A percentile compares a stretch with the other conserved stretches of the same genome.
Conservation (phyloP, 306 rosid species). For the Trifolium fragiferum region DNA sequence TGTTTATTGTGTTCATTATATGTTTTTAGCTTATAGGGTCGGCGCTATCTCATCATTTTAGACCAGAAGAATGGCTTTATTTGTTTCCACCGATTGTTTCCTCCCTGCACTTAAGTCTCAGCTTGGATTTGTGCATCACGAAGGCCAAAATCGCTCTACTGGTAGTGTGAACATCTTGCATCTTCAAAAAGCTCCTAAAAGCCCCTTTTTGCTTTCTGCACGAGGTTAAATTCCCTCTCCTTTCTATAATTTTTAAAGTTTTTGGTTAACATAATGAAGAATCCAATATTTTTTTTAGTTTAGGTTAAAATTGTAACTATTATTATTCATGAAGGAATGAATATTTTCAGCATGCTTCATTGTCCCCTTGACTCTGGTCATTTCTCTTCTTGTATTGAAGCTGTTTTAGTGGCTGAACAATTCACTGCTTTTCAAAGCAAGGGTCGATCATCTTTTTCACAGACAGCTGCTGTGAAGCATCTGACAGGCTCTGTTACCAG, state of each 20-base stretch:
- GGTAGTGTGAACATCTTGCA: constrained; percentile 30
- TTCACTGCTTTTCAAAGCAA: constrained; percentile 42
- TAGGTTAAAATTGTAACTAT: background rate
- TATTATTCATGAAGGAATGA: constrained; percentile 16
- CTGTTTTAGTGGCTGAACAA: constrained; percentile 35
- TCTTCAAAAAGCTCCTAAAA: constrained; percentile 34
- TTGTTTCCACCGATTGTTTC: constrained; percentile 44
- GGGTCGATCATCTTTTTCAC: constrained; percentile 52
- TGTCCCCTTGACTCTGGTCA: background rate
- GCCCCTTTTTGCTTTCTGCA: constrained; percentile 28
- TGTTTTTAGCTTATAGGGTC: constrained; percentile 23
- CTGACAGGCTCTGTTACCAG: constrained; percentile 77
- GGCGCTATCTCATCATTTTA: constrained; percentile 12
- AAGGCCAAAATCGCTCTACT: constrained; percentile 2
- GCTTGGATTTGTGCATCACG: constrained; percentile 40
- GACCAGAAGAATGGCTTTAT: constrained; percentile 49
- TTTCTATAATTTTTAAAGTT: constrained; percentile 15
- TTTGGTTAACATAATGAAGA: constrained; percentile 6
- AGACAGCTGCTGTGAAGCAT: constrained; percentile 76
- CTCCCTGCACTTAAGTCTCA: constrained; percentile 40
- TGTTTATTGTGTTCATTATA: background rate
- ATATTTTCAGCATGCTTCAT: constrained; percentile 25
- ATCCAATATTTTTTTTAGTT: background rate
- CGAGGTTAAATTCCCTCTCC: constrained; percentile 42
- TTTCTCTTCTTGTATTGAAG: constrained; percentile 22